Percentiles rank a stretch among this genome's conserved stretches.
Evolutionary conservation across 768 basidiomycete genomes (phyloP).

Genomic region (Tulasnella sp.): DNA sequence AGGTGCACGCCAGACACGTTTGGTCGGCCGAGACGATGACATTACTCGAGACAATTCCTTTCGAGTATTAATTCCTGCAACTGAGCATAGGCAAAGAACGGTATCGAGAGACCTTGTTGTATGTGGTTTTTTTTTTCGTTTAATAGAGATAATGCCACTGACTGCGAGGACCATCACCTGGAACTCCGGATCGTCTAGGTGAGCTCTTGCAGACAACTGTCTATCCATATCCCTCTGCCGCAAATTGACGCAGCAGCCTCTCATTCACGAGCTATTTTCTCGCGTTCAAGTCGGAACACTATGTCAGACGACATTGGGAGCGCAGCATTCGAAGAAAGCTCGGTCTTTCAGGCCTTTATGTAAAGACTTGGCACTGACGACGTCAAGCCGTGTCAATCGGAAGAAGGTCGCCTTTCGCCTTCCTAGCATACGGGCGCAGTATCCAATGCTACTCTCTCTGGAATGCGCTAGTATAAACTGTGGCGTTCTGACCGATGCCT

Average conservation of each 20-base stretch:
- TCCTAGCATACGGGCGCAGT: not conserved
- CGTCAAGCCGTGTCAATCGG: not conserved
- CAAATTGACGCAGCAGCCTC: not conserved
- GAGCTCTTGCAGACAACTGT: not conserved
- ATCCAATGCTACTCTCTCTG: not conserved
- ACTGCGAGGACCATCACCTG: not conserved
- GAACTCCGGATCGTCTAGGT: not conserved
- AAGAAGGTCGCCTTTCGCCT: not conserved
- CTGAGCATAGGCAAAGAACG: not conserved
- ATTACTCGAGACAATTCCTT: not conserved
- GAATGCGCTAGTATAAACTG: not conserved
- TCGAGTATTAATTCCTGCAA: not conserved
- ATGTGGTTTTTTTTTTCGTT: not conserved
- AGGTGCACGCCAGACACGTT: not conserved
- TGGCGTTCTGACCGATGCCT: not conserved
- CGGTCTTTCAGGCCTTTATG: not conserved
- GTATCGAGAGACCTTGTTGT: not conserved
- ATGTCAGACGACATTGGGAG: not conserved
- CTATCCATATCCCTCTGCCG: not conserved
- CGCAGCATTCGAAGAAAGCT: not conserved
- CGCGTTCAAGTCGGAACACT: not conserved
- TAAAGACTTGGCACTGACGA: not conserved
- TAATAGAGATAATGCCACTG: not conserved
- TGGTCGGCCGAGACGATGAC: not conserved
- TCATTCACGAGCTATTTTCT: not conserved